These are phyloP conservation scores for Plenodomus lindquistii DNA, from an alignment of 2,329 filamentous ascomycete species.

Conservation along the genomic window DNA sequence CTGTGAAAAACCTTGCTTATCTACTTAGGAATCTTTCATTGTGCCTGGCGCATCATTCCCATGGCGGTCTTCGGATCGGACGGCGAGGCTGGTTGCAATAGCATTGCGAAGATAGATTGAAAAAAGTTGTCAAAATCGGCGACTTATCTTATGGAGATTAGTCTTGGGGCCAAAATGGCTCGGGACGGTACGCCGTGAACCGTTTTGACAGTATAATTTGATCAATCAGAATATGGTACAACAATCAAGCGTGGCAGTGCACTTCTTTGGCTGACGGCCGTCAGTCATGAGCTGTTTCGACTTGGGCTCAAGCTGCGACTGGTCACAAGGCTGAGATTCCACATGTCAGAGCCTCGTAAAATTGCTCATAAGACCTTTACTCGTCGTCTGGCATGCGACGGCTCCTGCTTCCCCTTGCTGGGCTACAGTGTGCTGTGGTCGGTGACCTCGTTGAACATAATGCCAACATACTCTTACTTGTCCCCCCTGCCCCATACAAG, in stretches of 20 bases:
- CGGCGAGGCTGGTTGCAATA: background rate
- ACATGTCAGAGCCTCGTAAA: no score
- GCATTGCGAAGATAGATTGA: background rate
- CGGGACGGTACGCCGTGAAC: background rate
- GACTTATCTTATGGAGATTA: background rate
- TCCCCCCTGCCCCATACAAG: no score
- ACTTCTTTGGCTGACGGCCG: background rate
- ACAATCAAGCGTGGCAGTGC: background rate
- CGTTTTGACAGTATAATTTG: background rate
- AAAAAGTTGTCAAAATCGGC: background rate
- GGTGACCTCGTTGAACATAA: no score
- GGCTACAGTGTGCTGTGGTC: no score
- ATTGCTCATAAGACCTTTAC: no score
- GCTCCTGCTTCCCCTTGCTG: no score
- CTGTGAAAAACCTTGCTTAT: background rate
- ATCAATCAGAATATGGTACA: background rate
- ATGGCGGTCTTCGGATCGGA: background rate
- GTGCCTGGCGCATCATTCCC: background rate
- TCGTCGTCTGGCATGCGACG: no score
- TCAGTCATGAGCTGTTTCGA: background rate
- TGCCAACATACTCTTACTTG: no score
- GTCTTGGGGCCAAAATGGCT: background rate
- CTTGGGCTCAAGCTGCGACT: background rate
- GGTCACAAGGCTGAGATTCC: no score
- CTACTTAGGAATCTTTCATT: background rate